phyloP scores from a whole-genome alignment of 768 basidiomycete species.

The Kockovaella imperatae region DNA sequence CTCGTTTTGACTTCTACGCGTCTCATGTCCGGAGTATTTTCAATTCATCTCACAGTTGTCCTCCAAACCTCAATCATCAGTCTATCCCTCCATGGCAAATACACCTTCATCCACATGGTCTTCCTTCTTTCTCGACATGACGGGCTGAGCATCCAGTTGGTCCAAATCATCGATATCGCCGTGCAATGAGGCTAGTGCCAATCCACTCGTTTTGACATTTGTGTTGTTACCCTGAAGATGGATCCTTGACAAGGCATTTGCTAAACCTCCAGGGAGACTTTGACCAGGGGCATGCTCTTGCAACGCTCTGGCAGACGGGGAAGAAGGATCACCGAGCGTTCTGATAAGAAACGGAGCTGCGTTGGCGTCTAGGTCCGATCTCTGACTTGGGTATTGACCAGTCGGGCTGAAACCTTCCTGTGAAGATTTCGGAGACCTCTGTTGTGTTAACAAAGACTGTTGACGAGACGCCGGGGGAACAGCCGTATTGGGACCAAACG shows the following conservation, averaged over 20 bases:
- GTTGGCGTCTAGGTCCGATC: conserved; percentile 3
- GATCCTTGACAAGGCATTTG: conserved; percentile 80
- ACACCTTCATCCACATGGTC: conserved; percentile 33
- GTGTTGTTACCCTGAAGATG: conserved; percentile 53
- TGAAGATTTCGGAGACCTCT: conserved; percentile 14
- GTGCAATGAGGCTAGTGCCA: conserved; percentile 4
- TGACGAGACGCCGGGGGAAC: conserved; percentile 7
- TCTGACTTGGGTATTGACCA: neutral
- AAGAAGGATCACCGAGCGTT: conserved; percentile 19
- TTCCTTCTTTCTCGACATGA: neutral
- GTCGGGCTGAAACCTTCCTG: neutral
- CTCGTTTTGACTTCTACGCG: no score
- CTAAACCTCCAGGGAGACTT: conserved; percentile 82
- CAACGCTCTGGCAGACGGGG: conserved; percentile 65
- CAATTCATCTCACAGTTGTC: no score
- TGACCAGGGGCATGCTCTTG: conserved; percentile 85
- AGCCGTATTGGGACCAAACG: conserved; percentile 20
- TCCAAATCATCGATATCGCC: neutral
- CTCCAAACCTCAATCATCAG: no score
- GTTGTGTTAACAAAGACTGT: conserved; percentile 29
- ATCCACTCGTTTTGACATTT: conserved; percentile 1
- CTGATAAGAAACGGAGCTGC: conserved; percentile 17
- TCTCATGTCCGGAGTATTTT: no score
- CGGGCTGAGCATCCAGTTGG: neutral
- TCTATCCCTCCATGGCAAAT: conserved; percentile 36